Base-by-base conservation (phyloP, 2,329 filamentous ascomycete genomes). In the Chaetomiaceae sp. region DNA sequence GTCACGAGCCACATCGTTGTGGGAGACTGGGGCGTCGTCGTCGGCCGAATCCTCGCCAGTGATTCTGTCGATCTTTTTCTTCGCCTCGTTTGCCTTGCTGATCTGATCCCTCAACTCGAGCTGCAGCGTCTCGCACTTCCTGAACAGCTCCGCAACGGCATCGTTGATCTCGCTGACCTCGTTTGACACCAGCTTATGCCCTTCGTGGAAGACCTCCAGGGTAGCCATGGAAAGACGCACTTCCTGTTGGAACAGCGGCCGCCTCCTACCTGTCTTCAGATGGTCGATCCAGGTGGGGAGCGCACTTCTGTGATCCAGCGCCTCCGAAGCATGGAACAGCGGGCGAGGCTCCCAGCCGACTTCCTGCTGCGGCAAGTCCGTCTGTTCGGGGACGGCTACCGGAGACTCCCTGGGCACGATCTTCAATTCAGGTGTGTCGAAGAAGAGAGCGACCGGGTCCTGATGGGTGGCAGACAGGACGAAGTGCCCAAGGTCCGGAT, bases 111-210 rank as follows among this genome's bases (percentile, higher is more conserved):
- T 74, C 37, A 90, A 74, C 62, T 90, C 86, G 16, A 74, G 71
- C 60, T 85, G 82, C 21, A 91, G 73, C 40, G 81, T 75, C 58
- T 86, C 78, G 55, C 86, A 88, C 48, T 83, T 77, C 21, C 83
- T 75, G 68, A 90, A 91, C 5, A 91, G 72, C 60, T 89, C 85
- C 1, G 86, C 80, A 1, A 85, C 86, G 1, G 85, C 86, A 38
- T 79, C 71, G 14, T 86, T 85, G 10, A 91, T 74, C 10, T 74
- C 75, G 58, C 85, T 75, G 0, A 85, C 89, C 66, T 91, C 86
- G 9, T 78, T 76, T 55, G 82, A 82, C 5, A 91, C 73, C 5
- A 87, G 72, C 62, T 85, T 82, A 65, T 92, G 87, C 0, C 82
- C 82, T 53, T 87, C 82, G 23, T 85, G 86, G 58, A 92, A 79